Conservation (phyloP, 2,329 filamentous ascomycete genomes). For the Balansia obtecta region DNA sequence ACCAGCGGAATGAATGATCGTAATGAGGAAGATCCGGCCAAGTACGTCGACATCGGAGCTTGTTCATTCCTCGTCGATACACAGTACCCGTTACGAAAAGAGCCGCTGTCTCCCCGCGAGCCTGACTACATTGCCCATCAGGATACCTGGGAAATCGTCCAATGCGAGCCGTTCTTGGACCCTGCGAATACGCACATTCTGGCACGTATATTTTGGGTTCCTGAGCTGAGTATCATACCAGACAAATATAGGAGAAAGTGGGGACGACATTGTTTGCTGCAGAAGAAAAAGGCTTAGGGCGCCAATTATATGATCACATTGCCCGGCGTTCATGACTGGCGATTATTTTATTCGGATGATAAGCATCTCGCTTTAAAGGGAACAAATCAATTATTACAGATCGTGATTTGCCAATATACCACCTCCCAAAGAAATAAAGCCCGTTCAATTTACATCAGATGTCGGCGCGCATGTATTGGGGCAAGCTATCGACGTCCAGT, state of each 20-base stretch:
- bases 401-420: too few species aligned
- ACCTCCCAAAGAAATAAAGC: too few species aligned
- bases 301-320: neutral
- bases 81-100: slow-evolving; percentile 50
- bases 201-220: slow-evolving; percentile 71
- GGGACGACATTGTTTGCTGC: slow-evolving; percentile 79
- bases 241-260: slow-evolving; percentile 60
- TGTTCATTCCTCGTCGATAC: slow-evolving; percentile 87
- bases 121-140: slow-evolving; percentile 67
- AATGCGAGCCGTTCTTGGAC: slow-evolving; percentile 73
- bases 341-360: too few species aligned
- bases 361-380: too few species aligned
- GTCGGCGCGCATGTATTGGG: too few species aligned
- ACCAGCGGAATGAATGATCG: slow-evolving; percentile 83
- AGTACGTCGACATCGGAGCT: slow-evolving; percentile 66
- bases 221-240: slow-evolving; percentile 57
- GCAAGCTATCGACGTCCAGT: neutral
- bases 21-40: slow-evolving; percentile 74
- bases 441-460: too few species aligned
- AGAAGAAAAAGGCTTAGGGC: slow-evolving; percentile 23
- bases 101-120: slow-evolving; percentile 50
- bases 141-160: slow-evolving; percentile 64
- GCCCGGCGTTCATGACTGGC: neutral
- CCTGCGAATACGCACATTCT: slow-evolving; percentile 59
- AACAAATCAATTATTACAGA: too few species aligned